Evolutionary conservation across 768 basidiomycete species (phyloP).

Genomic region (Leccinum obscurum): DNA sequence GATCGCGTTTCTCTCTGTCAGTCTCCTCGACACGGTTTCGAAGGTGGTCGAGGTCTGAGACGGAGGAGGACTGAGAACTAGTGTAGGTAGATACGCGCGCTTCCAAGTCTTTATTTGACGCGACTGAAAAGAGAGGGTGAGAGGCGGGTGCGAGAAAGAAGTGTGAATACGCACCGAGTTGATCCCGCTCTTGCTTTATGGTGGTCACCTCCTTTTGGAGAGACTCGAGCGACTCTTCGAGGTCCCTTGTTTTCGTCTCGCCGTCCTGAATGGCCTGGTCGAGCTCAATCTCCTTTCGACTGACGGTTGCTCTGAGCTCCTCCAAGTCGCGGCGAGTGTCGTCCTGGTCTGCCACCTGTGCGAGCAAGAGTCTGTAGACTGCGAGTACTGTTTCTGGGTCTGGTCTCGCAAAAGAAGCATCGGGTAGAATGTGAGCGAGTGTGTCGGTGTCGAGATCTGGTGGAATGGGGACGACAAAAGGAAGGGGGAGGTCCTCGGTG

Average conservation of each 20-base stretch:
- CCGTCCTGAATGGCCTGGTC: constrained; percentile 83
- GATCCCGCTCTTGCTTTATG: constrained; percentile 62
- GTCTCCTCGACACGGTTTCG: constrained; percentile 67
- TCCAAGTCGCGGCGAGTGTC: constrained; percentile 63
- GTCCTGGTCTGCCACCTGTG: constrained; percentile 57
- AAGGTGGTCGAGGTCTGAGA: constrained; percentile 57
- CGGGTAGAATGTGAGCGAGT: constrained; percentile 62
- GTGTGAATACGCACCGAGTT: constrained; percentile 53
- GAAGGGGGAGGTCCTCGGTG: constrained; percentile 35
- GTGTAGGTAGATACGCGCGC: constrained; percentile 57
- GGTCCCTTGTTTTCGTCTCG: constrained; percentile 58
- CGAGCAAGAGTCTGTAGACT: constrained; percentile 61
- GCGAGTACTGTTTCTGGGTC: constrained; percentile 59
- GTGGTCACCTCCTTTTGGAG: constrained; percentile 56
- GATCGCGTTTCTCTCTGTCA: constrained; percentile 89
- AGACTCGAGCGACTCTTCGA: constrained; percentile 52
- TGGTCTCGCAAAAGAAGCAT: constrained; percentile 54
- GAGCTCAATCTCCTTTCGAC: constrained; percentile 78
- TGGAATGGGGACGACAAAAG: constrained; percentile 50
- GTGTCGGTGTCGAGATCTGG: constrained; percentile 65
- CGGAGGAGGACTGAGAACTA: constrained; percentile 60
- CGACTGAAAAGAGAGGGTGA: constrained; percentile 35
- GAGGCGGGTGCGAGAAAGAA: not conserved
- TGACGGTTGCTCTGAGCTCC: constrained; percentile 62
- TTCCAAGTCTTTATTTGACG: constrained; percentile 49